phyloP scores from a whole-genome alignment of 768 basidiomycete genomes.

The Trichaptum fuscoviolaceum region DNA sequence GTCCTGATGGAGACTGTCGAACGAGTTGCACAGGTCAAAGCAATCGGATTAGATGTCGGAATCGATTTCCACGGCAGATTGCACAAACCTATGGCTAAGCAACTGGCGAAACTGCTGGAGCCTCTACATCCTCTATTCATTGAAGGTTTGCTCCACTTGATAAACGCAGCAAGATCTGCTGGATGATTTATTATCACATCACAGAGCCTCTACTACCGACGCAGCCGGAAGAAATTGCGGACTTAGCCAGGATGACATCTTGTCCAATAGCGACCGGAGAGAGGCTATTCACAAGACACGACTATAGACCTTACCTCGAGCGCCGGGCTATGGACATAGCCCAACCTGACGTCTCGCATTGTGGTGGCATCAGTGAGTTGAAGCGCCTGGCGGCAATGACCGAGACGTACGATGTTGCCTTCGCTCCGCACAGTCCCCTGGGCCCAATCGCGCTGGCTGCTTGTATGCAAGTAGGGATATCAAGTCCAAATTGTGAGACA shows the following conservation, averaged over 20 bases:
- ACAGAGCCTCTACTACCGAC: conserved; percentile 54
- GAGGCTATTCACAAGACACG: conserved; percentile 54
- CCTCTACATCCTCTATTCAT: conserved; percentile 59
- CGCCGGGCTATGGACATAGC: conserved; percentile 59
- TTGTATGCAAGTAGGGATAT: conserved; percentile 57
- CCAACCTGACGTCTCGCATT: conserved; percentile 63
- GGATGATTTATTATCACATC: not conserved
- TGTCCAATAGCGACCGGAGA: conserved; percentile 64
- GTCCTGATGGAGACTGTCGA: conserved; percentile 45
- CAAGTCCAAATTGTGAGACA: conserved; percentile 52
- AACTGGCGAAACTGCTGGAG: conserved; percentile 56
- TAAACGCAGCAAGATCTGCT: not conserved
- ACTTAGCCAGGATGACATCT: conserved; percentile 46
- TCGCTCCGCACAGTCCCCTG: conserved; percentile 69
- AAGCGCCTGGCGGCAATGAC: conserved; percentile 53
- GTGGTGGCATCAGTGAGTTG: conserved; percentile 56
- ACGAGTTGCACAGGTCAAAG: conserved; percentile 46
- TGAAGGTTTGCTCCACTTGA: conserved; percentile 35
- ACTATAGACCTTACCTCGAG: conserved; percentile 64
- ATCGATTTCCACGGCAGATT: conserved; percentile 68
- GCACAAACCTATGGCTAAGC: conserved; percentile 66
- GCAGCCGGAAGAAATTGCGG: conserved; percentile 57
- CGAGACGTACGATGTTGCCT: conserved; percentile 66
- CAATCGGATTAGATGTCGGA: conserved; percentile 57
- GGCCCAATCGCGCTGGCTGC: conserved; percentile 71